These are phyloP conservation scores for Inga laurina DNA, from an alignment of 306 rosid genomes.

Conservation along the genomic window DNA sequence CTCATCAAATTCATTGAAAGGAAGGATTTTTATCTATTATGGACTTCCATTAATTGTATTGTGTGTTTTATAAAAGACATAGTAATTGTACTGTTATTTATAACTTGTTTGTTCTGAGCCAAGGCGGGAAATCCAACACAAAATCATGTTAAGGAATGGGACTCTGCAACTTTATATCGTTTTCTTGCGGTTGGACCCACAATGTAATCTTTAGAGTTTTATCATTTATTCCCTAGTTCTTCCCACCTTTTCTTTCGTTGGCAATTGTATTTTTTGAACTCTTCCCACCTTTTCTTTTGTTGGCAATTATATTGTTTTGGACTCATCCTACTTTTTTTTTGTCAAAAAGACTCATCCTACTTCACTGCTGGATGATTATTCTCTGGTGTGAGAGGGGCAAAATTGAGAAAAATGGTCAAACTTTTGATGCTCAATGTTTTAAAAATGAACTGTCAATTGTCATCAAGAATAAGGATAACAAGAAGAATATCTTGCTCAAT, in stretches of 20 bases:
- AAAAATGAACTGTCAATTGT: neutral
- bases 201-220: neutral
- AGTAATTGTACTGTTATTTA: neutral
- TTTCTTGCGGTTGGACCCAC: neutral
- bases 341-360: neutral
- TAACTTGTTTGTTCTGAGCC: neutral
- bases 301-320: too few species aligned
- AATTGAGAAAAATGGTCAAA: neutral
- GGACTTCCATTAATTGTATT: neutral
- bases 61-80: neutral
- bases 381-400: neutral
- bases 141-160: neutral
- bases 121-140: neutral
- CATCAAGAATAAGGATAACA: neutral
- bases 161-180: neutral
- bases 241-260: neutral
- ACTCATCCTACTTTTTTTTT: too few species aligned
- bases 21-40: neutral
- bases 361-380: neutral
- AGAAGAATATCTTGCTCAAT: neutral
- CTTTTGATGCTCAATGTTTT: neutral
- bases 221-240: neutral
- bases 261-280: neutral
- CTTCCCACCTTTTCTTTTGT: neutral
- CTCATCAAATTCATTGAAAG: neutral